These are phyloP conservation scores for Starmerella scarabaei DNA, from an alignment of 805 yeast genomes.

Conservation along the genomic window DNA sequence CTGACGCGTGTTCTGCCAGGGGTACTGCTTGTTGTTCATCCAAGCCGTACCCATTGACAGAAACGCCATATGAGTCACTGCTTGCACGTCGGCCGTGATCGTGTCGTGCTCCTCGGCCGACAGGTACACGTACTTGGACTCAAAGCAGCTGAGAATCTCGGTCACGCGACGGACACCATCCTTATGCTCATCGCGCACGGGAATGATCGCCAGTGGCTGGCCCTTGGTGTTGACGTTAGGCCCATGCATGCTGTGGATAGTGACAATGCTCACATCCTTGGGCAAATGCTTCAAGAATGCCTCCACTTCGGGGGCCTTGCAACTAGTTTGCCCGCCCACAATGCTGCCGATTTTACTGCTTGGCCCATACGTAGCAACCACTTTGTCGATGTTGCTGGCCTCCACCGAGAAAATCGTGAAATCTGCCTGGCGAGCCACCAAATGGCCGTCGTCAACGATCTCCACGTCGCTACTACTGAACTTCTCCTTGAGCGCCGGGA, in stretches of 20 bases:
- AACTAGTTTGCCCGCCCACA: constrained; percentile 97
- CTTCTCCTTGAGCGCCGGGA: constrained; percentile 33
- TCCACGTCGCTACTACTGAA: constrained; percentile 30
- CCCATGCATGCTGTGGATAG: constrained; percentile 89
- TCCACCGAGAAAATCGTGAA: constrained; percentile 84
- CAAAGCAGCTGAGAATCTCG: constrained; percentile 51
- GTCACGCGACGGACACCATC: constrained; percentile 47
- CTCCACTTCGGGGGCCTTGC: constrained; percentile 77
- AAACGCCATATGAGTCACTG: constrained; percentile 96
- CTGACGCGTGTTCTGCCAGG: constrained; percentile 79
- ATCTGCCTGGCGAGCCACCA: constrained; percentile 69
- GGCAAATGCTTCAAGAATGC: constrained; percentile 76
- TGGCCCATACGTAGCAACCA: constrained; percentile 69
- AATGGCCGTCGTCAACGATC: constrained; percentile 66
- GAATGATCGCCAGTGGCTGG: constrained; percentile 80
- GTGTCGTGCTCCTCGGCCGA: constrained; percentile 83
- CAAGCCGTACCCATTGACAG: constrained; percentile 95
- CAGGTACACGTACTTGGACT: constrained; percentile 63
- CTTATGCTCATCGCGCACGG: constrained; percentile 50
- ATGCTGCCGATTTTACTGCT: constrained; percentile 72
- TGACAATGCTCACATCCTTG: constrained; percentile 63
- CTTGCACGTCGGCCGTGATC: constrained; percentile 97
- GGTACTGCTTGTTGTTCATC: constrained; percentile 70
- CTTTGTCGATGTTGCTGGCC: constrained; percentile 66
- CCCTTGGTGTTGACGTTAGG: constrained; percentile 81